phyloP scores from a whole-genome alignment of 768 basidiomycete species.

The Tephrocybe sp. region DNA sequence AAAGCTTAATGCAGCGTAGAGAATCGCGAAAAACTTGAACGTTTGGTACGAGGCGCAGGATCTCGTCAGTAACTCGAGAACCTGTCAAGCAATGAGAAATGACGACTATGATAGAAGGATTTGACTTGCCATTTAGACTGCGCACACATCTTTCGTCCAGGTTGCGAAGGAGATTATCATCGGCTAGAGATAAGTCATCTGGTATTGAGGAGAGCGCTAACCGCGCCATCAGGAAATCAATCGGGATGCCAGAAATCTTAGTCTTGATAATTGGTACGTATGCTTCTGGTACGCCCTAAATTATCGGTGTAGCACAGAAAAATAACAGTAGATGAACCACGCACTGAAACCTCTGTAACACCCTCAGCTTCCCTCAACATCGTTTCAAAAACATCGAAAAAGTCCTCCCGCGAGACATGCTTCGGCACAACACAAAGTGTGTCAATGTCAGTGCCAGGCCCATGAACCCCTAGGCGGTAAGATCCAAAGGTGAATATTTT shows the following conservation, averaged over 20 bases:
- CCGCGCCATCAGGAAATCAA: conserved; percentile 94
- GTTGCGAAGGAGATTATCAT: conserved; percentile 89
- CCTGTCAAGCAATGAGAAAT: conserved; percentile 42
- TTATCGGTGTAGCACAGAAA: conserved; percentile 1
- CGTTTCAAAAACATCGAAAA: conserved; percentile 86
- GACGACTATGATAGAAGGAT: neutral
- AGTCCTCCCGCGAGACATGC: conserved; percentile 93
- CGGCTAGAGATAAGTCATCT: conserved; percentile 85
- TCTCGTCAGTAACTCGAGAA: conserved; percentile 94
- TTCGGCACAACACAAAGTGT: conserved; percentile 97
- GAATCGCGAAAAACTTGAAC: conserved; percentile 94
- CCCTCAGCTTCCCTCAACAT: conserved; percentile 86
- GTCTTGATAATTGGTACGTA: conserved; percentile 94
- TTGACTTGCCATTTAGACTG: conserved; percentile 77
- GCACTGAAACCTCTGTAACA: conserved; percentile 84
- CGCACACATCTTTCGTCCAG: conserved; percentile 93
- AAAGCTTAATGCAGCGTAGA: conserved; percentile 92
- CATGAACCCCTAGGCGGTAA: conserved; percentile 96
- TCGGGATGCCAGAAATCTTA: conserved; percentile 86
- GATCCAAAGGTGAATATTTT: conserved; percentile 99
- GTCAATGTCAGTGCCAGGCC: conserved; percentile 95
- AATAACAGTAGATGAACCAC: conserved; percentile 27
- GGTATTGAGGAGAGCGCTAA: conserved; percentile 85
- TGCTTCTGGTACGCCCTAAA: conserved; percentile 92
- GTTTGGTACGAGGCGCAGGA: conserved; percentile 91